Percentiles rank a stretch among this genome's conserved stretches.
These are phyloP conservation scores for Kluyveromyces marxianus DNA, from an alignment of 1,139 yeast genomes.

Conservation along the genomic window DNA sequence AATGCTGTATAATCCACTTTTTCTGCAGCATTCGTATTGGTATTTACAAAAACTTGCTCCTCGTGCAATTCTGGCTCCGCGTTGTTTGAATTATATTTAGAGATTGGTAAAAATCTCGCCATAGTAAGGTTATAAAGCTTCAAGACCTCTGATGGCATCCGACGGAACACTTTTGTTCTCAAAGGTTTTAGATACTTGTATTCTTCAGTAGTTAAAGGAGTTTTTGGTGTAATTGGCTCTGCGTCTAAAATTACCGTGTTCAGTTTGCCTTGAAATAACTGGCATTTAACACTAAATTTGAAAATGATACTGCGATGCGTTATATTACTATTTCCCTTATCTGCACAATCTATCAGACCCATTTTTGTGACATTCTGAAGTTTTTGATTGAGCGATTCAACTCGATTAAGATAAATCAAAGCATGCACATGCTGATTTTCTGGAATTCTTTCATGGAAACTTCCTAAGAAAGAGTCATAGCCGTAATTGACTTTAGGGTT, in stretches of 20 bases:
- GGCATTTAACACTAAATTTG: constrained; percentile 17
- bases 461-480: constrained; percentile 9
- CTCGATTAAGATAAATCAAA: constrained; percentile 6
- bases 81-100: not conserved
- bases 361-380: not conserved
- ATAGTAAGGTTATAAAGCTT: constrained; percentile 1
- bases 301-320: constrained; percentile 24
- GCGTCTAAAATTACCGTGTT: constrained; percentile 17
- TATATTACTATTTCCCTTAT: constrained; percentile 15
- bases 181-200: not conserved
- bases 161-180: not conserved
- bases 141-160: constrained; percentile 2
- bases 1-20: not conserved
- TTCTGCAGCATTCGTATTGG: not conserved
- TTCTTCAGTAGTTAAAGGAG: constrained; percentile 1
- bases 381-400: constrained; percentile 2
- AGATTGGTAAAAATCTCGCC: constrained; percentile 3
- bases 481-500: constrained; percentile 7
- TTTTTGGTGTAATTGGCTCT: constrained; percentile 2
- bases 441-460: constrained; percentile 6
- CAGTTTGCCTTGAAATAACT: constrained; percentile 15
- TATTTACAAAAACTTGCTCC: not conserved
- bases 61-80: not conserved
- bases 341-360: constrained; percentile 8
- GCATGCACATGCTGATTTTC: constrained; percentile 7